Conservation (phyloP, 1,284 basidiomycete genomes). For the Cutaneotrichosporon curvatum region DNA sequence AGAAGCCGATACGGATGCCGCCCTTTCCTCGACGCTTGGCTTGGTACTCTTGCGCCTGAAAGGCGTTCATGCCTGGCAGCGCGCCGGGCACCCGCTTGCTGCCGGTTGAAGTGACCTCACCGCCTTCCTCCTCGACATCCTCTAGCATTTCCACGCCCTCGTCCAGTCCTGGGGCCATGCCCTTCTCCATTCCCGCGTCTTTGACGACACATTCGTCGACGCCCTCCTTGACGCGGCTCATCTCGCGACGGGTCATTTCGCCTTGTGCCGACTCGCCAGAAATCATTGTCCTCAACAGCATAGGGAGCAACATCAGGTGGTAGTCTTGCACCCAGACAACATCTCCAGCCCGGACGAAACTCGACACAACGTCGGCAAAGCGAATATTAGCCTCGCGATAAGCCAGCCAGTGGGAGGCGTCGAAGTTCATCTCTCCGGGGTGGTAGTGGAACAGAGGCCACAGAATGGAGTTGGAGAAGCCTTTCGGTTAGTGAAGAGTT, state of each 20-base stretch:
- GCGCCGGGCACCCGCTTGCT: slow-evolving; percentile 18
- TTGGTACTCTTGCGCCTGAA: slow-evolving; percentile 39
- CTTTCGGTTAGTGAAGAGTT: slow-evolving; percentile 11
- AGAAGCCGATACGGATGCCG: slow-evolving; percentile 87
- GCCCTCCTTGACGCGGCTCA: slow-evolving; percentile 68
- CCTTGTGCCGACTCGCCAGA: slow-evolving; percentile 61
- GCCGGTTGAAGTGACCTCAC: slow-evolving; percentile 19
- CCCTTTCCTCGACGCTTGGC: slow-evolving; percentile 44
- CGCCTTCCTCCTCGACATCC: slow-evolving; percentile 37
- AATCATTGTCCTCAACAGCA: slow-evolving; percentile 82
- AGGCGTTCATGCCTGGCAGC: slow-evolving; percentile 29
- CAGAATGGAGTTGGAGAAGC: slow-evolving; percentile 96
- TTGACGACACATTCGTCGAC: slow-evolving; percentile 55
- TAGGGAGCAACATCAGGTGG: slow-evolving; percentile 94
- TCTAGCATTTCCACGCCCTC: slow-evolving; percentile 38
- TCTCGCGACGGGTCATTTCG: slow-evolving; percentile 59
- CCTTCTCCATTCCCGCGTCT: slow-evolving; percentile 34
- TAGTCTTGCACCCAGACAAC: slow-evolving; percentile 99
- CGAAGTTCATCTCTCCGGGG: slow-evolving; percentile 98
- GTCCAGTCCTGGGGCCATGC: slow-evolving; percentile 24
- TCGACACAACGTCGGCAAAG: slow-evolving; percentile 82
- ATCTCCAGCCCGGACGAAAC: slow-evolving; percentile 69
- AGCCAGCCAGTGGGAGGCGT: slow-evolving; percentile 95
- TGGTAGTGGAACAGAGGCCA: slow-evolving; percentile 99
- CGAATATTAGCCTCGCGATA: slow-evolving; percentile 94